Base-by-base conservation (phyloP, 495 filamentous ascomycete genomes). In the Hapsidospora chrysogenum region DNA sequence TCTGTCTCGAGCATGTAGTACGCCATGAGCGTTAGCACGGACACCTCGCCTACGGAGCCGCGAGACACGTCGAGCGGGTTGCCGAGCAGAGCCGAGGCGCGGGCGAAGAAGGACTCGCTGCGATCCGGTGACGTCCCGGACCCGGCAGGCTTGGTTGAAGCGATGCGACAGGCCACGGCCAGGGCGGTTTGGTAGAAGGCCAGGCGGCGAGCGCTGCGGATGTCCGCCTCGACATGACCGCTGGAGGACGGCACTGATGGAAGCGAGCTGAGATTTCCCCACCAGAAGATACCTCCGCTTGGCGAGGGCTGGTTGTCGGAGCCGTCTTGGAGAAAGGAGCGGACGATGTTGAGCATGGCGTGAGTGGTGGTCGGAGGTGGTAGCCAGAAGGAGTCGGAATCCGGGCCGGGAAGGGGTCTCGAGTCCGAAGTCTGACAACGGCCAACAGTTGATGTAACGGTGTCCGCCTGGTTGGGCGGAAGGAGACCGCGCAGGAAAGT, bases 341-440 rank as follows among this genome's bases (percentile, higher is more conserved):
- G 41, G 10, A 54, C 33, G 9, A 44, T 33, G 8, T 28, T 27
- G 17, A 61, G 31, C 36, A 52, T 40, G 14, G 29, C 27, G 3
- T 11, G 38, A 29, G 10, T 51, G 50, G 4, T 60, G 49, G 3
- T 39, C 23, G 1, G 21, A 0, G 46, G 32, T 2, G 55, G 57
- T 3, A 57, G 35, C 15, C 33, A 34, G 13, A 43, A 29, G 8
- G 49, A 47, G 29, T 55, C 39, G 11, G 49, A 30, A 15, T 36
- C 13, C 1, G 49, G 46, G 1, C 46, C 29, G 17, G 36, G 16
- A 25, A 62, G 39, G n/a, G 55, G 55, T 6, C 48, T 45, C 1
- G 58, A 61, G 36, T 63, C 57, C 31, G 42, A 45, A 3, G 58
- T 60, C 35, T 63, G 56, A 31, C 58, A 61, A 9, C 42, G 43